Evolutionary conservation across 345 rosid species (phyloP), one percentile per base, ranked within the genome.

Genomic region (Corymbia maculata): DNA sequence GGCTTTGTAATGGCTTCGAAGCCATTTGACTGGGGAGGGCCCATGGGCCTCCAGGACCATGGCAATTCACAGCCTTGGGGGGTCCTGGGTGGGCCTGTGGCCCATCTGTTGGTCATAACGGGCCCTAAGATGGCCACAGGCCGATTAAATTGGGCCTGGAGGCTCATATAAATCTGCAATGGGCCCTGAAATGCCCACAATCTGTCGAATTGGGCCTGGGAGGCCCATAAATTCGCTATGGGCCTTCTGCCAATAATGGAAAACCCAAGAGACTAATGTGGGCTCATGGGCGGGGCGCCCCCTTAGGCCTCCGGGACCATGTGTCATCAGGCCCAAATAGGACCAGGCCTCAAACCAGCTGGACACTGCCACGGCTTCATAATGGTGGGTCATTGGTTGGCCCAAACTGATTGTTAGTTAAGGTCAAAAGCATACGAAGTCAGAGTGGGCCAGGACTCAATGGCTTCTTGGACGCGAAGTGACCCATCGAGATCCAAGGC

Each of bases 171-270:
- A 57, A 57, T 57, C 9, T 6, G 6, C 17, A 64, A 64, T 64
- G 9, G 42, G 19, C 42, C 42, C 42, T 13, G 3, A n/a, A 64
- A 28, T 64, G 1, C 66, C 17, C 17, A 64, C 1, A 64, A n/a
- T 5, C 0, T 3, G 19, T 64, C 15, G 0, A 14, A 64, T 64
- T n/a, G 42, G 75, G 19, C 42, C 42, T 14, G 1, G 0, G 32
- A 64, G 36, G 32, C 32, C 75, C 36, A 13, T n/a, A 64, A 64
- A n/a, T 64, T 64, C 14, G 1, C 49, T 36, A 32, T 32, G 47
- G 45, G 47, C 22, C 47, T 70, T 24, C 7, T 70, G 45, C 3
- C 24, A 8, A 70, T 70, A 4, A 70, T 36, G 13, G 45, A 24
- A 36, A 13, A 24, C 24, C 24, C 80, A 75, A 3, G 13, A 36